These are phyloP conservation scores for Xerocomellus chrysenteron DNA, from an alignment of 768 basidiomycete genomes.

Conservation along the genomic window DNA sequence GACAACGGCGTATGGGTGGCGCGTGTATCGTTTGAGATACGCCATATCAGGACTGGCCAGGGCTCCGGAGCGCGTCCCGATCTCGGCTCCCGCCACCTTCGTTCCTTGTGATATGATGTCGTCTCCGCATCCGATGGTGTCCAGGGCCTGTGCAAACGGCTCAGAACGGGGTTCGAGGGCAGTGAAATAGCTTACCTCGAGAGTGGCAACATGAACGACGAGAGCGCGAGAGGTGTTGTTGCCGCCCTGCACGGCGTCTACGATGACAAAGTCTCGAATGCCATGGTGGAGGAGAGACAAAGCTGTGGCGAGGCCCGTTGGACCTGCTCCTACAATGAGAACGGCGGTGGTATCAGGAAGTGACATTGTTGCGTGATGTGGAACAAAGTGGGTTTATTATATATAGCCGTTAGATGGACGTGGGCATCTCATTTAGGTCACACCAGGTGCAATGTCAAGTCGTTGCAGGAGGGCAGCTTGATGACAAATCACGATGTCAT, in stretches of 20 bases:
- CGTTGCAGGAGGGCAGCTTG: too few relatives aligned
- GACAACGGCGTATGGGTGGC: conserved; percentile 42
- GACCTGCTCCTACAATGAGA: conserved; percentile 54
- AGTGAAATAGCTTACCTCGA: conserved; percentile 38
- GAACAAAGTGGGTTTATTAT: not conserved
- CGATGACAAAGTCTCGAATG: conserved; percentile 42
- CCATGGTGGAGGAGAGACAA: conserved; percentile 46
- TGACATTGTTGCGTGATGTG: conserved; percentile 12
- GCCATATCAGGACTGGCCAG: conserved; percentile 34
- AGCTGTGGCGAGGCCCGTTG: conserved; percentile 47
- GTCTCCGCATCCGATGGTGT: conserved; percentile 43
- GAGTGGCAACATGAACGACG: conserved; percentile 51
- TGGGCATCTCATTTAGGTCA: not conserved
- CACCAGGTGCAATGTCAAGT: not conserved
- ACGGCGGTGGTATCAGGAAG: conserved; percentile 40
- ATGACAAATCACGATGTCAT: not conserved
- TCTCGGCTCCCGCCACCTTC: conserved; percentile 21
- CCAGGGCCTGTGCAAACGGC: conserved; percentile 35
- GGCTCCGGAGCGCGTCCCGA: conserved; percentile 33
- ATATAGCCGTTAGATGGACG: not conserved
- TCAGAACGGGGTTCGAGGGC: not conserved
- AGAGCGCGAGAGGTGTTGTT: conserved; percentile 47
- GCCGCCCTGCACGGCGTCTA: conserved; percentile 39
- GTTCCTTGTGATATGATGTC: conserved; percentile 40
- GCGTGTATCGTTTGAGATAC: conserved; percentile 41